Evolutionary conservation across 352 stramenopile genomes (phyloP), one percentile per base, ranked within the genome.

Genomic region (Phytophthora brassicae): DNA sequence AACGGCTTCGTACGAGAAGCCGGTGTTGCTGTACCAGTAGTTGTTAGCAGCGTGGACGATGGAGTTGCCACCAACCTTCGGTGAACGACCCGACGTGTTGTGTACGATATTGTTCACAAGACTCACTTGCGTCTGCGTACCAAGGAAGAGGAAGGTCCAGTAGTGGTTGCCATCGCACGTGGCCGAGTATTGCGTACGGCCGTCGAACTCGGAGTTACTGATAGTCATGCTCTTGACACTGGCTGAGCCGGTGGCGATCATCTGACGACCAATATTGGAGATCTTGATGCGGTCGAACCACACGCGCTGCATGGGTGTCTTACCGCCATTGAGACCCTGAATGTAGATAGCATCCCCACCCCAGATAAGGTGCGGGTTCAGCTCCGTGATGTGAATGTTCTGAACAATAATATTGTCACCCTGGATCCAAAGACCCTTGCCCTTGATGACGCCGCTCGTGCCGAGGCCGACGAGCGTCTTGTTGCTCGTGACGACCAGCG

Each of bases 161-260:
- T 83, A 86, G 58, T 86, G 76, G 50, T 80, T 49, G 4, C 59
- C 58, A 16, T 60, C 58, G 9, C 58, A 66, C 31, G 49, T 46
- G 6, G 67, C 49, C n/a, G 72, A 81, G 48, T 66, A 82, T 23
- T 56, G 14, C 2, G 75, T 82, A 12, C 45, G 23, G 4, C 75
- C 75, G 35, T 85, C 70, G 58, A 82, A 85, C 22, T 82, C 72
- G 16, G 46, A 12, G 49, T 69, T 66, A 39, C 52, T 66, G 31
- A 72, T 75, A 4, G 75, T 85, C n/a, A 80, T 24, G 28, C 66
- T 65, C 3, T 57, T 72, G 6, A 69, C 1, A 4, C 62, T 57
- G 4, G 38, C 51, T 13, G 51, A 67, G 33, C 66, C 17, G 9
- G 56, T 48, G 1, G 54, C 57, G 0, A 74, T 12, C 66, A 74